Conservation (phyloP, 805 yeast genomes). For the Wickerhamiella azyma region DNA sequence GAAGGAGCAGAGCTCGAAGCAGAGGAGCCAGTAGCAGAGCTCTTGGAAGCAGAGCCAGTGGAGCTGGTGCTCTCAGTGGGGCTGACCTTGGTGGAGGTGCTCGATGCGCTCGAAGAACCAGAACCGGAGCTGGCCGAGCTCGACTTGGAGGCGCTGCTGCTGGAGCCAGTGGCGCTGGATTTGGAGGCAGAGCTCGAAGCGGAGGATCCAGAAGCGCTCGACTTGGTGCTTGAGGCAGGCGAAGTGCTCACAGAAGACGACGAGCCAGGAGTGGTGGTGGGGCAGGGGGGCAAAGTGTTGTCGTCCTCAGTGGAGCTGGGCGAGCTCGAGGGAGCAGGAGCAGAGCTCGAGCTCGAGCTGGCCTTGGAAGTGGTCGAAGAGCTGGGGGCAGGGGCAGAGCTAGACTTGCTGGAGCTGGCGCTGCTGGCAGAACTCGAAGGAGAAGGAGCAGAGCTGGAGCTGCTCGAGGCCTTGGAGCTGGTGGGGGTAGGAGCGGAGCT, state of each 20-base stretch:
- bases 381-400: not conserved
- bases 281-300: not conserved
- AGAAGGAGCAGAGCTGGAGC: not conserved
- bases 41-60: not conserved
- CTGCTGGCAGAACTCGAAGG: not conserved
- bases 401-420: too few species aligned
- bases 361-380: not conserved
- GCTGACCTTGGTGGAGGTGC: not conserved
- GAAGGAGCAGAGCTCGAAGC: not conserved
- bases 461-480: not conserved
- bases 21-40: not conserved
- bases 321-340: not conserved
- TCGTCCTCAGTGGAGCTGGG: not conserved
- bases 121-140: slow-evolving; percentile 1
- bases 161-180: not conserved
- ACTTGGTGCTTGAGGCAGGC: not conserved
- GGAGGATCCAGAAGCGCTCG: not conserved
- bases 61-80: not conserved
- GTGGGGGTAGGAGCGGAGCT: not conserved
- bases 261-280: not conserved
- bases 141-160: not conserved
- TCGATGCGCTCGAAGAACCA: not conserved
- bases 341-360: not conserved
- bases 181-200: not conserved
- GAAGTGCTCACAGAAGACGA: not conserved